A percentile compares a stretch with the other conserved stretches of the same genome.
Conservation (phyloP, 306 rosid species). For the Fragaria vesca region DNA sequence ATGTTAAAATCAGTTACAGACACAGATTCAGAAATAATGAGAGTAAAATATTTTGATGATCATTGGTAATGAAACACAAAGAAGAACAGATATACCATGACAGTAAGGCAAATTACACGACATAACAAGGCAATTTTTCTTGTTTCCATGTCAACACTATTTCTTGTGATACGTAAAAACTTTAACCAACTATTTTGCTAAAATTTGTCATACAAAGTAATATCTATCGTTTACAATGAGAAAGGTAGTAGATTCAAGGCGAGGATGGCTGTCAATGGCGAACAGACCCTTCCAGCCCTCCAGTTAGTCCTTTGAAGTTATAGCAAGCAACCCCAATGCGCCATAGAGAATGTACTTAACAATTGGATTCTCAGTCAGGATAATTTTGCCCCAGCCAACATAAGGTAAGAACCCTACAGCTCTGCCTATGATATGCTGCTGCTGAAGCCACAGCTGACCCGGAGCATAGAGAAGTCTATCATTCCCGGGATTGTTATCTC, state of each 20-base stretch:
- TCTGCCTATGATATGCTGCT: conserved; percentile 91
- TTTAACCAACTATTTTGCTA: conserved; percentile 25
- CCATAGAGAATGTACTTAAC: conserved; percentile 42
- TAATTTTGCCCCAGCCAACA: too few relatives aligned
- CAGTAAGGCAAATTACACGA: too few relatives aligned
- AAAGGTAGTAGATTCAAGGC: conserved; percentile 27
- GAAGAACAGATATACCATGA: too few relatives aligned
- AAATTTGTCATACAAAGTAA: neutral
- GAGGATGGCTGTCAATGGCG: neutral
- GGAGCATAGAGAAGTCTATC: conserved; percentile 86
- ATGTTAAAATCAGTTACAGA: too few relatives aligned
- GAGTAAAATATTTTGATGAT: too few relatives aligned
- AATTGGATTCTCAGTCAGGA: too few relatives aligned
- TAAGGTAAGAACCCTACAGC: conserved; percentile 56
- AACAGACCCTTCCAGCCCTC: conserved; percentile 9
- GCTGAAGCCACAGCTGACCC: conserved; percentile 86
- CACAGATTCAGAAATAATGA: too few relatives aligned
- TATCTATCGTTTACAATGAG: conserved; percentile 8
- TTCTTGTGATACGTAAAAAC: too few relatives aligned
- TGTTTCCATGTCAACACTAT: too few relatives aligned
- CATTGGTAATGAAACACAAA: too few relatives aligned
- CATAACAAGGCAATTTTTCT: too few relatives aligned
- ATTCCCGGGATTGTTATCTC: conserved; percentile 73
- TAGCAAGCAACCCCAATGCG: conserved; percentile 69
- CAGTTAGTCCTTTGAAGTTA: conserved; percentile 64